Conservation (phyloP, 2,329 filamentous ascomycete genomes). For the Pseudogymnoascus sp. region DNA sequence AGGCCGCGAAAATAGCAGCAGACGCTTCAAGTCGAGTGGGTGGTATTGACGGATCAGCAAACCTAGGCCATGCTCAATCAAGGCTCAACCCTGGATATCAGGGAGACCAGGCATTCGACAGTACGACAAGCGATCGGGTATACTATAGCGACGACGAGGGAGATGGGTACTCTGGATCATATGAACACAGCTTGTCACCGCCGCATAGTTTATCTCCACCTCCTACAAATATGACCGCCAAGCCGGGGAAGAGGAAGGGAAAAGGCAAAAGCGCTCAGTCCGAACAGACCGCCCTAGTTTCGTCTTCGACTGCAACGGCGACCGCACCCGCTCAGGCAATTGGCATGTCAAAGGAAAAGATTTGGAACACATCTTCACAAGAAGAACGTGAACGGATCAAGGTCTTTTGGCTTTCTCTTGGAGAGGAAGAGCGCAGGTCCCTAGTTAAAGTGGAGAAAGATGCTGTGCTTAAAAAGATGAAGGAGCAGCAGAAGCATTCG, state of each 20-base stretch:
- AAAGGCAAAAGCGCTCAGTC: slow-evolving; percentile 25
- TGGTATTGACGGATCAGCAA: neutral
- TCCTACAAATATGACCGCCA: slow-evolving; percentile 18
- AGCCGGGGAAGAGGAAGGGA: slow-evolving; percentile 35
- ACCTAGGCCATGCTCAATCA: neutral
- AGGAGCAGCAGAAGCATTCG: slow-evolving; percentile 98
- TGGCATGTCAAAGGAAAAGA: slow-evolving; percentile 57
- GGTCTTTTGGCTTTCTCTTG: slow-evolving; percentile 92
- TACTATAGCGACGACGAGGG: slow-evolving; percentile 47
- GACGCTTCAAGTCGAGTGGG: slow-evolving; percentile 14
- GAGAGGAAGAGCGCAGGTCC: slow-evolving; percentile 88
- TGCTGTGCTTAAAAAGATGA: slow-evolving; percentile 97
- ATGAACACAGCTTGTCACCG: slow-evolving; percentile 26
- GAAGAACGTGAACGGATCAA: slow-evolving; percentile 97
- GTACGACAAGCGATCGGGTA: slow-evolving; percentile 37
- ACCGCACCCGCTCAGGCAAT: slow-evolving; percentile 35
- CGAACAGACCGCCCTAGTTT: neutral
- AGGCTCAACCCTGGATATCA: slow-evolving; percentile 14
- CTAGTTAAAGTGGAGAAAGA: slow-evolving; percentile 98
- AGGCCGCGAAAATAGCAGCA: slow-evolving; percentile 28
- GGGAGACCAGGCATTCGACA: slow-evolving; percentile 30
- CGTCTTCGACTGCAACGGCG: slow-evolving; percentile 30
- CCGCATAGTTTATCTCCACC: slow-evolving; percentile 21
- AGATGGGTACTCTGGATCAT: slow-evolving; percentile 28
- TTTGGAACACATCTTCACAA: slow-evolving; percentile 93